phyloP scores from a whole-genome alignment of 78 protist species.

The Dictyostelium firmibasis region DNA sequence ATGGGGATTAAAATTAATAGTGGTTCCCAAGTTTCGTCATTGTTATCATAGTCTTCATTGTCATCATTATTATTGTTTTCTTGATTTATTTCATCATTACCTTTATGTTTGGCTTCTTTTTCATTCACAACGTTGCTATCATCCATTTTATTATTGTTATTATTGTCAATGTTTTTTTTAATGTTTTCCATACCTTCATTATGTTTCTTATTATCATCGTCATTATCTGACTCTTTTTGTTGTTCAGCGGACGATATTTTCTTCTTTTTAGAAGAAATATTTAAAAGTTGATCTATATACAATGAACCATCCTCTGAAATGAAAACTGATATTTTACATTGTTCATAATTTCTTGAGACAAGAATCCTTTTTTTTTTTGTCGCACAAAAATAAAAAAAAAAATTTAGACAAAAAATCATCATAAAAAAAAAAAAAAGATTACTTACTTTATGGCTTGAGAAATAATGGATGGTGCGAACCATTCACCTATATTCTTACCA shows the following conservation, averaged over 20 bases:
- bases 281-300: slow-evolving; percentile 71
- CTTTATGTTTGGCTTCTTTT: background rate
- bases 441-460: slow-evolving; percentile 70
- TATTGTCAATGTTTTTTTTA: background rate
- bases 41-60: too few species aligned
- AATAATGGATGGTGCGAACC: slow-evolving; percentile 86
- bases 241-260: background rate
- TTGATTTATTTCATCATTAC: background rate
- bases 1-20: slow-evolving; percentile 85
- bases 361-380: background rate
- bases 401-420: background rate
- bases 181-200: background rate
- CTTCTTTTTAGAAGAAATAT: slow-evolving; percentile 27
- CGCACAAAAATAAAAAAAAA: background rate
- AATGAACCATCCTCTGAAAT: slow-evolving; percentile 77
- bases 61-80: background rate
- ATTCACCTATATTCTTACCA: slow-evolving; percentile 84
- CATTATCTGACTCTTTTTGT: background rate
- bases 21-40: slow-evolving; percentile 74
- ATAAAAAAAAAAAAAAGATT: background rate
- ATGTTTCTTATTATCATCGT: background rate
- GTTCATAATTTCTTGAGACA: background rate
- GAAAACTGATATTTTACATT: slow-evolving; percentile 65
- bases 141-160: background rate
- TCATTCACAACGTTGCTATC: background rate